Evolutionary conservation across 495 filamentous ascomycete genomes (phyloP).

Genomic region (Aspergillus panamensis): DNA sequence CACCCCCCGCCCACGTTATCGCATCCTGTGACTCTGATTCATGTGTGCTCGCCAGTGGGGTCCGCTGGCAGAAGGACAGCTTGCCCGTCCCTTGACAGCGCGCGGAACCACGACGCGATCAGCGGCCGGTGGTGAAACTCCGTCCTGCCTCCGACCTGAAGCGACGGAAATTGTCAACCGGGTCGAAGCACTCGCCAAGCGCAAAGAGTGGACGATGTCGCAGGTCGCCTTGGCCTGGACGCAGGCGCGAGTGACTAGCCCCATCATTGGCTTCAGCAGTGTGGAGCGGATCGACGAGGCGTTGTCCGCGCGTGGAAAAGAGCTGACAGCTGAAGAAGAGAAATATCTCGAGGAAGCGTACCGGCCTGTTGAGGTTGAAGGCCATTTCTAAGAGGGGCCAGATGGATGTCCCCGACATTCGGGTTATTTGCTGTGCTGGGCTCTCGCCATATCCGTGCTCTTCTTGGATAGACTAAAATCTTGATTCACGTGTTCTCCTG

Average conservation of each 20-base stretch:
- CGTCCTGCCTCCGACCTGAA: neutral
- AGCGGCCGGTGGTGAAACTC: neutral
- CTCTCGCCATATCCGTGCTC: too few species aligned
- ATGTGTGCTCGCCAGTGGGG: neutral
- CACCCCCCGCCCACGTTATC: neutral
- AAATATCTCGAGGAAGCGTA: constrained; percentile 59
- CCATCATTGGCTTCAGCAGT: constrained; percentile 46
- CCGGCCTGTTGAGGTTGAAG: constrained; percentile 34
- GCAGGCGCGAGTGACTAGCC: neutral
- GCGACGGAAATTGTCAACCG: constrained; percentile 31
- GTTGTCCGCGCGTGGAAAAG: constrained; percentile 39
- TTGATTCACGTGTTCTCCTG: too few species aligned
- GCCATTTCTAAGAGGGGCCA: constrained; percentile 13
- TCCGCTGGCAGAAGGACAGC: neutral
- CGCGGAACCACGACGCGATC: neutral
- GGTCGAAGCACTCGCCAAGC: neutral
- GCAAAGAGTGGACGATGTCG: neutral
- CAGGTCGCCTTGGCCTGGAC: neutral
- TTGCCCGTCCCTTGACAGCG: neutral
- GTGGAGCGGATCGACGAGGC: constrained; percentile 53
- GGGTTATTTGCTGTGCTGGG: too few species aligned
- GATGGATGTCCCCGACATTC: too few species aligned
- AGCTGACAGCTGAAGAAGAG: constrained; percentile 52
- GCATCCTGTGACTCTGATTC: neutral
- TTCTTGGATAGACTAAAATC: too few species aligned